Percentiles rank a stretch among this genome's conserved stretches.
phyloP scores from a whole-genome alignment of 805 yeast genomes.

The Myxozyma neotropica region DNA sequence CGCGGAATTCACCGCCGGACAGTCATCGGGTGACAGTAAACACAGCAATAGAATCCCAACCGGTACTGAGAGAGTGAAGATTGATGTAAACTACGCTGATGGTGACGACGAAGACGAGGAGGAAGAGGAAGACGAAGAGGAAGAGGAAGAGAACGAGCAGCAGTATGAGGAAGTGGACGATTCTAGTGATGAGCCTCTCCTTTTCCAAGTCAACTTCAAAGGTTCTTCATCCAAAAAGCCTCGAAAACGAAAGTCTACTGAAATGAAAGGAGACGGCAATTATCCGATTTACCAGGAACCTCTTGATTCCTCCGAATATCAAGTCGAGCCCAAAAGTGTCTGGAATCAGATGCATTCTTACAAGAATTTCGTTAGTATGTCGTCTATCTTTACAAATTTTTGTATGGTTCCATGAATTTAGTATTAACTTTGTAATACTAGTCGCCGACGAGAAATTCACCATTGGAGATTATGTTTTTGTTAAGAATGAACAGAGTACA shows the following conservation, averaged over 20 bases:
- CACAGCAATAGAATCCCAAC: neutral
- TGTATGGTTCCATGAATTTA: neutral
- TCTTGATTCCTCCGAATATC: slow-evolving; percentile 18
- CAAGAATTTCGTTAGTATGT: slow-evolving; percentile 22
- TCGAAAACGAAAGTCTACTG: neutral
- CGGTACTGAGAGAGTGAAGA: neutral
- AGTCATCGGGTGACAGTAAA: neutral
- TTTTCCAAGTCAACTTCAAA: neutral
- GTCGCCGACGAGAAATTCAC: slow-evolving; percentile 27
- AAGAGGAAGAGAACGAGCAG: slow-evolving; percentile 2
- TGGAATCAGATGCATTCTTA: slow-evolving; percentile 19
- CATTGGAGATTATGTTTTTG: slow-evolving; percentile 28
- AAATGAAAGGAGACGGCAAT: neutral
- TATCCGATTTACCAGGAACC: slow-evolving; percentile 1
- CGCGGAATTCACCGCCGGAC: neutral
- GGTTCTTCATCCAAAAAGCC: neutral
- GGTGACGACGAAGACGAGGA: slow-evolving; percentile 17
- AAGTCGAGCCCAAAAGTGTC: slow-evolving; percentile 16
- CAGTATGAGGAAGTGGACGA: slow-evolving; percentile 3
- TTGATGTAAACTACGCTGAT: neutral
- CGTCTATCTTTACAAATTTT: neutral
- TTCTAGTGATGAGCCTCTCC: neutral
- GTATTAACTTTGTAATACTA: no score
- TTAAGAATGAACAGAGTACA: slow-evolving; percentile 15
- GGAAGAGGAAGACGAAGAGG: slow-evolving; percentile 12